A percentile compares a stretch with the other conserved stretches of the same genome.
phyloP scores from a whole-genome alignment of 2,329 filamentous ascomycete genomes.

The Fusarium sp. region DNA sequence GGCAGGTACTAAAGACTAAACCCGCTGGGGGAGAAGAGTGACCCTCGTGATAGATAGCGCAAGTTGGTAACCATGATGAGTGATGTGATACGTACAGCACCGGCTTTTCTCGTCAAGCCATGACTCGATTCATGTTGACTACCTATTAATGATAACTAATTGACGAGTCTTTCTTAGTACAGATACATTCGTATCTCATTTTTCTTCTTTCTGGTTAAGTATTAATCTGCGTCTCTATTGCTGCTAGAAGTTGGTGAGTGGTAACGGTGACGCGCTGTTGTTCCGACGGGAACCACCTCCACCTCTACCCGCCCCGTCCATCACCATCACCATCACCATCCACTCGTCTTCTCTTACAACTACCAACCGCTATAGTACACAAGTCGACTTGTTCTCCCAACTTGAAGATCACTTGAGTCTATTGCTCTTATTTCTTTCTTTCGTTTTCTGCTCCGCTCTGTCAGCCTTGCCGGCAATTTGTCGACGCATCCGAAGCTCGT shows the following conservation, averaged over 20 bases:
- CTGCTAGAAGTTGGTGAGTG: constrained; percentile 18
- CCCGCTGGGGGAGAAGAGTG: constrained; percentile 5
- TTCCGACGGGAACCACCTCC: constrained; percentile 38
- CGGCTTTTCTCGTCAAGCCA: constrained; percentile 20
- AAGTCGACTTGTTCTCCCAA: constrained; percentile 31
- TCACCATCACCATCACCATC: constrained; percentile 34
- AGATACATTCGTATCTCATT: neutral
- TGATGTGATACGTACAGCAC: constrained; percentile 14
- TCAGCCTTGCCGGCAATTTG: neutral
- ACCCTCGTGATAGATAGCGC: constrained; percentile 38
- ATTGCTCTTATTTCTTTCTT: neutral
- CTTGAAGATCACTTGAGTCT: constrained; percentile 12
- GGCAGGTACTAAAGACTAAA: constrained; percentile 12
- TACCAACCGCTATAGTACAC: neutral
- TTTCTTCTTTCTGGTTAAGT: neutral
- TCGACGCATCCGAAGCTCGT: constrained; percentile 23
- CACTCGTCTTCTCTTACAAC: constrained; percentile 23
- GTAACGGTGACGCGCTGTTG: constrained; percentile 40
- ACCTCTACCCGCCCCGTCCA: constrained; percentile 35
- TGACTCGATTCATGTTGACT: constrained; percentile 19
- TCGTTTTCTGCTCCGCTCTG: neutral
- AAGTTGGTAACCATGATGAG: constrained; percentile 3
- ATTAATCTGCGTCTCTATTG: neutral
- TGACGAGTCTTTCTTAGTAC: neutral
- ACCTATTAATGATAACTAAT: neutral